phyloP scores from a whole-genome alignment of 169 alveolate species.

The Cryptosporidium parvum region DNA sequence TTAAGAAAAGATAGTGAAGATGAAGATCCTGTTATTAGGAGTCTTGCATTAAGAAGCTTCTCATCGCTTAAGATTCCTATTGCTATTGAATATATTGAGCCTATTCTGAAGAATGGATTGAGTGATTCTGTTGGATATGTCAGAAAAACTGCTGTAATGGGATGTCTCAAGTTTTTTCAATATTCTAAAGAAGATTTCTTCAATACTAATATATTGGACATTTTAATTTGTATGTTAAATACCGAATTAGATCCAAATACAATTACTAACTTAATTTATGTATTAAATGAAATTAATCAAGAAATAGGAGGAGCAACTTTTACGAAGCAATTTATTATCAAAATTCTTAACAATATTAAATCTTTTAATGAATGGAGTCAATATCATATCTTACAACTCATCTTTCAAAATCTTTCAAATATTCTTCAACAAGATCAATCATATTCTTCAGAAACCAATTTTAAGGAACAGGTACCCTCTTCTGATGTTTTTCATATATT shows the following conservation, averaged over 20 bases:
- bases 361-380: slow-evolving; percentile 98
- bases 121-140: slow-evolving; percentile 95
- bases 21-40: slow-evolving; percentile 96
- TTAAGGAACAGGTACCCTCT: background rate
- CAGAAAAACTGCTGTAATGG: slow-evolving; percentile 96
- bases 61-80: slow-evolving; percentile 93
- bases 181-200: slow-evolving; percentile 63
- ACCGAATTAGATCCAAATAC: slow-evolving; percentile 91
- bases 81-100: slow-evolving; percentile 89
- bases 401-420: slow-evolving; percentile 3
- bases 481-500: slow-evolving; percentile 17
- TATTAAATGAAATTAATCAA: slow-evolving; percentile 92
- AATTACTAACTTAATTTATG: slow-evolving; percentile 90
- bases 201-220: slow-evolving; percentile 76
- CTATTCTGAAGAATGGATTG: slow-evolving; percentile 89
- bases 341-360: slow-evolving; percentile 86
- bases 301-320: slow-evolving; percentile 94
- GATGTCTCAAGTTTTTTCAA: slow-evolving; percentile 88
- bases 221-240: slow-evolving; percentile 79
- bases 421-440: background rate
- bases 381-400: slow-evolving; percentile 87
- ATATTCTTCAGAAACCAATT: background rate
- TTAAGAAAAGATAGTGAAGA: slow-evolving; percentile 95
- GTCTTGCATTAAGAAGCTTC: slow-evolving; percentile 96
- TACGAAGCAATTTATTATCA: slow-evolving; percentile 88